Conservation (phyloP, 2,329 filamentous ascomycete species). For the Mollisiaceae sp. region DNA sequence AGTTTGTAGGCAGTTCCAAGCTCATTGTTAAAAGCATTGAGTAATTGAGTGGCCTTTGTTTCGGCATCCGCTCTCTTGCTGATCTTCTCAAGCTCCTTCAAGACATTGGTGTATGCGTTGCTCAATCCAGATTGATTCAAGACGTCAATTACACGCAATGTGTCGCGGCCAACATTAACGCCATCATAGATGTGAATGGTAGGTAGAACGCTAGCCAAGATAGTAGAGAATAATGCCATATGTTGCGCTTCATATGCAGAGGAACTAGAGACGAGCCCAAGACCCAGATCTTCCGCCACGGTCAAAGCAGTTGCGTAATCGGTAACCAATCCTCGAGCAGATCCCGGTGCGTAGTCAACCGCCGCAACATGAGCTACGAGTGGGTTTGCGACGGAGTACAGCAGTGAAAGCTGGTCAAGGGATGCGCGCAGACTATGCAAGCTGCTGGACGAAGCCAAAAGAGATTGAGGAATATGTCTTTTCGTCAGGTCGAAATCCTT, state of each 20-base stretch:
- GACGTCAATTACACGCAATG: constrained; percentile 80
- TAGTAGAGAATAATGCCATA: constrained; percentile 87
- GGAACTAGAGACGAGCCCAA: constrained; percentile 82
- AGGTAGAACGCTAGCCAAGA: constrained; percentile 79
- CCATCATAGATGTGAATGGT: constrained; percentile 90
- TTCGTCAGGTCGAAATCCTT: constrained; percentile 93
- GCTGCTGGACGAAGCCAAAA: constrained; percentile 84
- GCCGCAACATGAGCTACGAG: constrained; percentile 93
- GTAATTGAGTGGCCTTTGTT: constrained; percentile 71
- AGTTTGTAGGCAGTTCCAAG: constrained; percentile 90
- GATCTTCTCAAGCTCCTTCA: constrained; percentile 63
- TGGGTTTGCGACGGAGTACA: constrained; percentile 91
- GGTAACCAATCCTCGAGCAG: constrained; percentile 73
- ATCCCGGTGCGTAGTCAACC: constrained; percentile 76
- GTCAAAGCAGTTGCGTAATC: constrained; percentile 85
- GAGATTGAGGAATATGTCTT: constrained; percentile 87
- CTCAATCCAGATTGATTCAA: constrained; percentile 73
- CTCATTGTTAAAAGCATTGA: constrained; percentile 83
- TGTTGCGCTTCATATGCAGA: constrained; percentile 94
- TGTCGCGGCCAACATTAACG: constrained; percentile 81
- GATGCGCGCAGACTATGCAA: constrained; percentile 80
- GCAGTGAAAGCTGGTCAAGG: constrained; percentile 87
- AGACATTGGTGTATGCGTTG: constrained; percentile 70
- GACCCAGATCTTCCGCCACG: constrained; percentile 85
- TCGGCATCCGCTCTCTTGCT: constrained; percentile 75